Evolutionary conservation across 345 rosid species (phyloP), one percentile per base, ranked within the genome.

Genomic region (Salix caprea): DNA sequence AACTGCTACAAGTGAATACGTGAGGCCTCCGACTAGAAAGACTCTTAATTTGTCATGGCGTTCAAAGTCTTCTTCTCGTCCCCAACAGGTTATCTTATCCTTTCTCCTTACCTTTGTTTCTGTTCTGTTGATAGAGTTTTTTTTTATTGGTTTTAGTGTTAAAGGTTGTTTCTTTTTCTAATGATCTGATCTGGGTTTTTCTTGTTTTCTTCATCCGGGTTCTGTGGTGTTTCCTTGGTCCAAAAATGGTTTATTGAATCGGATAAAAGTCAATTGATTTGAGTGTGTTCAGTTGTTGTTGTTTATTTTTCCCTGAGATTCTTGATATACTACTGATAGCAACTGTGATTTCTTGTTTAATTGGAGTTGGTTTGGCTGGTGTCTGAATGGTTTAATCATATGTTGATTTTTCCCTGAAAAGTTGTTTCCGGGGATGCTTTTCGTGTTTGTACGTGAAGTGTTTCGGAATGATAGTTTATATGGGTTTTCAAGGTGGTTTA

Each of bases 21-120:
- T 88, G 68, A 81, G 99, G 73, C 97, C 99, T 5, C 87, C 76
- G 40, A 96, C 97, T 81, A 96, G 99, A 26, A 74, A 90, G 76
- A 85, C 88, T 56, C 86, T 96, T 69, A 85, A 91, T 40, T 90
- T 91, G 26, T 87, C 94, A 76, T 87, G 91, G 98, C 74, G 75
- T 36, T 77, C 80, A 64, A 87, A 72, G 74, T 77, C 82, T 48
- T 71, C 92, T 64, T 84, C 91, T 65, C 77, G 69, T 79, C 94
- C 99, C 58, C 91, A 88, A 70, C 98, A 93, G 98, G 99, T 93
- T 60, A 64, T 15, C 44, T 28, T 8, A 2, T 56, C 67, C 39
- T 11, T 11, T 28, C 73, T 54, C 50, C 16, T 19, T 34, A 6
- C 32, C 8, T 46, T 19, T 39, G 34, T 67, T 73, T 68, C 30